Conservation (phyloP, 345 rosid species). For the Dimocarpus longan region DNA sequence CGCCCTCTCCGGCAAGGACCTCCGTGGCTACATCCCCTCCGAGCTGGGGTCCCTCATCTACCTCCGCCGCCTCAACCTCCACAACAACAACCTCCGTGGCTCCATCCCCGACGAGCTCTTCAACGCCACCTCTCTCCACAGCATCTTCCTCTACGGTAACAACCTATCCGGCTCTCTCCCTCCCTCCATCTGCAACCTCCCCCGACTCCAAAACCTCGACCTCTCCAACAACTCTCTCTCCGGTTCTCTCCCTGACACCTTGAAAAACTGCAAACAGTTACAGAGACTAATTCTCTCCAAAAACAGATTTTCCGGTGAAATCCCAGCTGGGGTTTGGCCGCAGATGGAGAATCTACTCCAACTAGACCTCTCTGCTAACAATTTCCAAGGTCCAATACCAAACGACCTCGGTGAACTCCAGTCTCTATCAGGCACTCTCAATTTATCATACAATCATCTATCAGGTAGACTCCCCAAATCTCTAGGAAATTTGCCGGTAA, state of each 20-base stretch:
- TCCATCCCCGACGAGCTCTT: constrained; percentile 77
- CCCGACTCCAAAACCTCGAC: constrained; percentile 84
- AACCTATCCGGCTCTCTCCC: constrained; percentile 83
- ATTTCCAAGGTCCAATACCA: constrained; percentile 68
- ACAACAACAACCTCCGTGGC: constrained; percentile 67
- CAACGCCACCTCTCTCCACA: constrained; percentile 90
- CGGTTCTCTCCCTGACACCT: constrained; percentile 60
- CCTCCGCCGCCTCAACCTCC: constrained; percentile 92
- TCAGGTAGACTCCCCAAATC: constrained; percentile 78
- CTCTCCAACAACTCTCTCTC: constrained; percentile 78
- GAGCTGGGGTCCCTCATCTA: constrained; percentile 77
- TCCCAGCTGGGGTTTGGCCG: constrained; percentile 86
- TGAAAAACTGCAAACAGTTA: constrained; percentile 71
- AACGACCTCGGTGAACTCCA: constrained; percentile 71
- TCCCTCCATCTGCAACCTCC: constrained; percentile 73
- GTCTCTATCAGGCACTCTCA: constrained; percentile 72
- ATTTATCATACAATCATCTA: constrained; percentile 78
- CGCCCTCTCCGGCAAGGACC: constrained; percentile 62
- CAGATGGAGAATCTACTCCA: constrained; percentile 63
- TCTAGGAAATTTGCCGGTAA: constrained; percentile 72
- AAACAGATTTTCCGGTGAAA: constrained; percentile 64
- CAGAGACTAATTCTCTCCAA: constrained; percentile 74
- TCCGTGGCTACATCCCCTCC: constrained; percentile 89
- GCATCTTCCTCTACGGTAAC: constrained; percentile 75
- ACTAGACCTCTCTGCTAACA: constrained; percentile 80